These are phyloP conservation scores for Wickerhamomyces sp. DNA, from an alignment of 1,139 yeast species.

Conservation along the genomic window DNA sequence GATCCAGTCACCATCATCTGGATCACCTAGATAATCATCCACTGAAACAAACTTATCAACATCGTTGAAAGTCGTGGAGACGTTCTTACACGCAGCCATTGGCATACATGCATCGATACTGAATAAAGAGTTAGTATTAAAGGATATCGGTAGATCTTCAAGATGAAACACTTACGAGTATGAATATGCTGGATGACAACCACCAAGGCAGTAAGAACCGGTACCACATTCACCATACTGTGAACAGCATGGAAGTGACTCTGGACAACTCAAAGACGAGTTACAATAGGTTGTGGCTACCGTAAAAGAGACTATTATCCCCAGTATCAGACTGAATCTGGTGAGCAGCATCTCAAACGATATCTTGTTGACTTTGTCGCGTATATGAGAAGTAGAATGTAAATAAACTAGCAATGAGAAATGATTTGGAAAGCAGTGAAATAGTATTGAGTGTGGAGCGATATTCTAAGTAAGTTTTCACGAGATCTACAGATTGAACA, in stretches of 20 bases:
- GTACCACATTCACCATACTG: conserved; percentile 83
- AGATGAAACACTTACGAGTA: conserved; percentile 19
- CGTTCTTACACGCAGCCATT: conserved; percentile 43
- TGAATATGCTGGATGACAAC: conserved; percentile 55
- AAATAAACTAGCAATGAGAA: background rate
- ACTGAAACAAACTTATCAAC: conserved; percentile 25
- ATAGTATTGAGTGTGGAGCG: background rate
- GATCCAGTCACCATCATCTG: conserved; percentile 63
- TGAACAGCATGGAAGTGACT: conserved; percentile 72
- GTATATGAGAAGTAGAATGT: background rate
- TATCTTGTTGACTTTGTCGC: too few relatives aligned
- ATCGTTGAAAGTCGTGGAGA: conserved; percentile 35
- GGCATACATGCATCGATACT: conserved; percentile 54
- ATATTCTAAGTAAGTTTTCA: background rate
- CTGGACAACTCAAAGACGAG: conserved; percentile 50
- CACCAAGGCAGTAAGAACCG: conserved; percentile 76
- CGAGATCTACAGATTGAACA: too few relatives aligned
- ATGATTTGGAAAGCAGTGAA: background rate
- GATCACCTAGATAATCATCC: conserved; percentile 62
- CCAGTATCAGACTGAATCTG: background rate
- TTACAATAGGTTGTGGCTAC: conserved; percentile 23
- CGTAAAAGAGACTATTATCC: conserved; percentile 2
- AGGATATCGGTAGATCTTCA: too few relatives aligned
- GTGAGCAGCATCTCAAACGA: background rate
- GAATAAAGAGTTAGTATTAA: background rate